A percentile compares a stretch with the other conserved stretches of the same genome.
Evolutionary conservation across 2,329 filamentous ascomycete species (phyloP).

Genomic region (Ophiostoma montium): DNA sequence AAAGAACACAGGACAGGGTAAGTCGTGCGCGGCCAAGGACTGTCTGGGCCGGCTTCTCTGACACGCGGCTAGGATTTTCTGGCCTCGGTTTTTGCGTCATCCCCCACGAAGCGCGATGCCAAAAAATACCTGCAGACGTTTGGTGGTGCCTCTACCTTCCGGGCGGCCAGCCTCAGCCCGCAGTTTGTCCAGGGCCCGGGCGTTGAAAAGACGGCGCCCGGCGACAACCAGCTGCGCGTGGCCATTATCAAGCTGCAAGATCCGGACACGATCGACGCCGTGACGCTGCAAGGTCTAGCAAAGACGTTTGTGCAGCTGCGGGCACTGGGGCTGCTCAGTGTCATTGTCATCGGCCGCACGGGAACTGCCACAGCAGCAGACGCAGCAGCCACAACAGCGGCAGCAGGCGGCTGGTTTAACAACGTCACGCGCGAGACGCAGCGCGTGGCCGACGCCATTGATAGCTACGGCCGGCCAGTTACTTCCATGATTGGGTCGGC

Average conservation of each 20-base stretch:
- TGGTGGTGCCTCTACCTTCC: constrained; percentile 25
- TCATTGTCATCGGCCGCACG: constrained; percentile 65
- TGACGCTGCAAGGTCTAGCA: constrained; percentile 59
- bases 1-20: constrained; percentile 34
- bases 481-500: constrained; percentile 52
- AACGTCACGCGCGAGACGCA: constrained; percentile 47
- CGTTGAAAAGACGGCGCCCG: constrained; percentile 15
- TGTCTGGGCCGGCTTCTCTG: too few relatives aligned
- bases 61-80: constrained; percentile 47
- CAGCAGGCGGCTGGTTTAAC: constrained; percentile 19
- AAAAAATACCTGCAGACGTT: constrained; percentile 86
- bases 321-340: constrained; percentile 65
- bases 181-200: constrained; percentile 24
- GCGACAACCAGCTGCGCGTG: constrained; percentile 44
- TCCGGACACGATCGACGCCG: constrained; percentile 55
- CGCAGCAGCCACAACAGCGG: constrained; percentile 15
- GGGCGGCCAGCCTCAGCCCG: constrained; percentile 19
- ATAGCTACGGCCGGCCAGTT: constrained; percentile 51
- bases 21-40: constrained; percentile 3
- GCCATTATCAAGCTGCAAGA: constrained; percentile 74
- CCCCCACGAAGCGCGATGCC: constrained; percentile 84
- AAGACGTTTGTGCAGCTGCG: constrained; percentile 74
- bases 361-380: constrained; percentile 19
- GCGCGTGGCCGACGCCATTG: constrained; percentile 61
- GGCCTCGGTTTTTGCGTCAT: constrained; percentile 72